Evolutionary conservation across 176 grass and related monocot species (phyloP).

Genomic region (Dactylis glomerata): DNA sequence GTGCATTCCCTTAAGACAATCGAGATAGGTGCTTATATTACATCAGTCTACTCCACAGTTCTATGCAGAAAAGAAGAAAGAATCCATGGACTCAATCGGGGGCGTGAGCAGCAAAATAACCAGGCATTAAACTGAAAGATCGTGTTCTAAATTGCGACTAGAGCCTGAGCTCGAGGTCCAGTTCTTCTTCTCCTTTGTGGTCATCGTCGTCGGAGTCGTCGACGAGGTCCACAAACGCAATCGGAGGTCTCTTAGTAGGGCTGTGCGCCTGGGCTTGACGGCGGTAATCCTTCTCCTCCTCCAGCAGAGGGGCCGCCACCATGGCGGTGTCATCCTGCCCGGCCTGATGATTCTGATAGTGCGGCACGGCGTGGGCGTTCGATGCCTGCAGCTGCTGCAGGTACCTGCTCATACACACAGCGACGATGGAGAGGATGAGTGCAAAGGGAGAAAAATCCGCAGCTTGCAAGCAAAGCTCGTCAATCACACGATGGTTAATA

Average conservation of each 20-base stretch:
- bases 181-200: not conserved
- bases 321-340: not conserved
- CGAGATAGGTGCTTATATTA: not conserved
- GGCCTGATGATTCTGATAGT: slow-evolving; percentile 2
- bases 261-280: not conserved
- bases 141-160: slow-evolving; percentile 9
- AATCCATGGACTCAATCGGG: not conserved
- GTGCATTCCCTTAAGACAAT: not conserved
- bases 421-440: not conserved
- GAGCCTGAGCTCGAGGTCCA: slow-evolving; percentile 53
- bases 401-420: not conserved
- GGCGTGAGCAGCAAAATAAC: not conserved
- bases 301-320: not conserved
- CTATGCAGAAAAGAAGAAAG: slow-evolving; percentile 40
- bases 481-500: not conserved
- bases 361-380: not conserved
- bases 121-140: not conserved
- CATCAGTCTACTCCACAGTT: not conserved
- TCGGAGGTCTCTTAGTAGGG: not conserved
- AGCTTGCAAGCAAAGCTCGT: not conserved
- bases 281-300: not conserved
- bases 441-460: not conserved
- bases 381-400: slow-evolving; percentile 17
- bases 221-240: slow-evolving; percentile 38
- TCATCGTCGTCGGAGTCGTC: slow-evolving; percentile 37